These are phyloP conservation scores for Apiospora saccharicola DNA, from an alignment of 2,329 filamentous ascomycete genomes.

Conservation along the genomic window DNA sequence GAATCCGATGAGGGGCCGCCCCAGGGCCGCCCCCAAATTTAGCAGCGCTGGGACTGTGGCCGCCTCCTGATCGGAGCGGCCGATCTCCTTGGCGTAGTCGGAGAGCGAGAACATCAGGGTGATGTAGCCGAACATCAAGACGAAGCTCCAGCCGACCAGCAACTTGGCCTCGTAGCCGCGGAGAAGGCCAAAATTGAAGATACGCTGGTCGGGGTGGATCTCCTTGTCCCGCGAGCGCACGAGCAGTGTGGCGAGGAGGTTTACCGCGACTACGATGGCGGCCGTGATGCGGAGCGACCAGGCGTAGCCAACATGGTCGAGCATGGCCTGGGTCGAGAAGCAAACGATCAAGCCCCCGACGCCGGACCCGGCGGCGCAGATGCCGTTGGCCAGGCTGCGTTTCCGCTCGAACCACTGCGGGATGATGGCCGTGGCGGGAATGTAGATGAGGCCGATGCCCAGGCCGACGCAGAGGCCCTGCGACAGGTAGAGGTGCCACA, in stretches of 20 bases:
- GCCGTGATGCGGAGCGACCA: slow-evolving; percentile 70
- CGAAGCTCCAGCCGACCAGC: slow-evolving; percentile 63
- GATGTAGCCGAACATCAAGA: slow-evolving; percentile 71
- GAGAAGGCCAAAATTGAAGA: slow-evolving; percentile 56
- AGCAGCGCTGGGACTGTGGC: slow-evolving; percentile 67
- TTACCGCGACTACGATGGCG: slow-evolving; percentile 59
- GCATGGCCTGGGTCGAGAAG: slow-evolving; percentile 64
- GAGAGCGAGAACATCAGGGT: slow-evolving; percentile 70
- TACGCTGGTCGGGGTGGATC: slow-evolving; percentile 59
- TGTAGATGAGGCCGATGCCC: slow-evolving; percentile 68
- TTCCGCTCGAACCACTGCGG: slow-evolving; percentile 69
- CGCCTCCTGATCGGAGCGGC: slow-evolving; percentile 64
- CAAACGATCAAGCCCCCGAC: slow-evolving; percentile 66
- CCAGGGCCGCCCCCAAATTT: slow-evolving; percentile 67
- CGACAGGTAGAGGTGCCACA: slow-evolving; percentile 68
- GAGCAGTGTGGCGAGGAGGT: slow-evolving; percentile 61
- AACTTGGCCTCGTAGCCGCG: slow-evolving; percentile 57
- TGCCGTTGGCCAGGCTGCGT: slow-evolving; percentile 67
- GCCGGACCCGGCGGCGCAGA: slow-evolving; percentile 64
- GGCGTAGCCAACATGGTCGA: slow-evolving; percentile 59
- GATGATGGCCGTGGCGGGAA: slow-evolving; percentile 61
- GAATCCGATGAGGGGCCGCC: slow-evolving; percentile 67
- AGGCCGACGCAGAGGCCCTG: slow-evolving; percentile 67
- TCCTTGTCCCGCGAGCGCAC: slow-evolving; percentile 53
- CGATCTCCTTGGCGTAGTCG: slow-evolving; percentile 66